phyloP scores from a whole-genome alignment of 2,329 filamentous ascomycete genomes.

The Aspergillus thermomutatus region DNA sequence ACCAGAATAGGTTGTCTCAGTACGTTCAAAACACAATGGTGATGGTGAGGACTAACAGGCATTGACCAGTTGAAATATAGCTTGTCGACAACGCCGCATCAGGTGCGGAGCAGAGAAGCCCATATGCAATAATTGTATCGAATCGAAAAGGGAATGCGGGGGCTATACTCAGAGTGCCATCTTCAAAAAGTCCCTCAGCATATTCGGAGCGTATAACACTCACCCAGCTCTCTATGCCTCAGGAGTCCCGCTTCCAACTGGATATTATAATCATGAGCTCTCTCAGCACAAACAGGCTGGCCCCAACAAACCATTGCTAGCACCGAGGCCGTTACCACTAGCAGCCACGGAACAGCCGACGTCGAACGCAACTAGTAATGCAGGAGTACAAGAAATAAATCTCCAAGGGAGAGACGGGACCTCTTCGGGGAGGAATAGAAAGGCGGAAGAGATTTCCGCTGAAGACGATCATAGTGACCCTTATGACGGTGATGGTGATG shows the following conservation, averaged over 20 bases:
- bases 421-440: too few relatives aligned
- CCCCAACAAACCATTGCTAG: constrained; percentile 32
- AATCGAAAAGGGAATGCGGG: constrained; percentile 45
- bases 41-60: background rate
- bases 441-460: too few relatives aligned
- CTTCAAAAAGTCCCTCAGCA: constrained; percentile 40
- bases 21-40: constrained; percentile 45
- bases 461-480: too few relatives aligned
- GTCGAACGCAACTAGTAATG: constrained; percentile 3
- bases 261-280: constrained; percentile 19
- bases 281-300: constrained; percentile 26
- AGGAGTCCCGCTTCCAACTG: constrained; percentile 15
- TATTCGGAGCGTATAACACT: constrained; percentile 23
- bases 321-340: constrained; percentile 25
- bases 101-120: constrained; percentile 85
- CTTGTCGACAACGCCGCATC: constrained; percentile 90
- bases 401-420: too few relatives aligned
- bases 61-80: constrained; percentile 42
- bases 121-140: constrained; percentile 45
- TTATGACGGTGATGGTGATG: too few relatives aligned
- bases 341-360: constrained; percentile 9
- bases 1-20: constrained; percentile 93
- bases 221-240: constrained; percentile 18
- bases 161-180: constrained; percentile 41
- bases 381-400: constrained; percentile 2